Percentiles rank a stretch among this genome's conserved stretches.
Conservation (phyloP, 257 asterid genomes). For the Lycium ferocissimum region DNA sequence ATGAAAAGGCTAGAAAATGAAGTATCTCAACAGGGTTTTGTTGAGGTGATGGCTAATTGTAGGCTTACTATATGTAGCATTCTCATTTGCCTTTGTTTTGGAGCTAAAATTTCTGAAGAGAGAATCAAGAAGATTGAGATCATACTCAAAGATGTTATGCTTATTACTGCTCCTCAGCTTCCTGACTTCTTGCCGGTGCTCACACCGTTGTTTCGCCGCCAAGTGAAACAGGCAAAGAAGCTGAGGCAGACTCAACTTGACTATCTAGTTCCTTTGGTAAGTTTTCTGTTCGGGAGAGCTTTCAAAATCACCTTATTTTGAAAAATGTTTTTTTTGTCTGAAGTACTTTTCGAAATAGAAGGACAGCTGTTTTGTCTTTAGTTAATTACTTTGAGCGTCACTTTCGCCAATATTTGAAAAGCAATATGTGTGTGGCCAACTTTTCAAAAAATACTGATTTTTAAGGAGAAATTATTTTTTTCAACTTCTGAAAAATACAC, state of each 20-base stretch:
- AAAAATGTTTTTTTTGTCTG: too few species aligned
- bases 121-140: slow-evolving; percentile 62
- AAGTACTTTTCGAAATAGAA: neutral
- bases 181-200: slow-evolving; percentile 89
- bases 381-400: neutral
- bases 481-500: neutral
- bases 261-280: slow-evolving; percentile 65
- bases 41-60: slow-evolving; percentile 87
- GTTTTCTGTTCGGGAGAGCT: neutral
- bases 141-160: slow-evolving; percentile 82
- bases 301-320: neutral
- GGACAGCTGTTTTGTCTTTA: too few species aligned
- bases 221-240: slow-evolving; percentile 65
- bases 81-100: slow-evolving; percentile 86
- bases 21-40: slow-evolving; percentile 54
- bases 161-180: slow-evolving; percentile 80
- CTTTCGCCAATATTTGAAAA: neutral
- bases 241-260: slow-evolving; percentile 71
- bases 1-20: slow-evolving; percentile 63
- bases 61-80: slow-evolving; percentile 81
- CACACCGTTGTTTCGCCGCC: slow-evolving; percentile 70
- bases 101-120: slow-evolving; percentile 67
- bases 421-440: neutral
- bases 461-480: neutral
- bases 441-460: neutral